Conservation (phyloP, 2,329 filamentous ascomycete genomes). For the Sporothrix brasiliensis region DNA sequence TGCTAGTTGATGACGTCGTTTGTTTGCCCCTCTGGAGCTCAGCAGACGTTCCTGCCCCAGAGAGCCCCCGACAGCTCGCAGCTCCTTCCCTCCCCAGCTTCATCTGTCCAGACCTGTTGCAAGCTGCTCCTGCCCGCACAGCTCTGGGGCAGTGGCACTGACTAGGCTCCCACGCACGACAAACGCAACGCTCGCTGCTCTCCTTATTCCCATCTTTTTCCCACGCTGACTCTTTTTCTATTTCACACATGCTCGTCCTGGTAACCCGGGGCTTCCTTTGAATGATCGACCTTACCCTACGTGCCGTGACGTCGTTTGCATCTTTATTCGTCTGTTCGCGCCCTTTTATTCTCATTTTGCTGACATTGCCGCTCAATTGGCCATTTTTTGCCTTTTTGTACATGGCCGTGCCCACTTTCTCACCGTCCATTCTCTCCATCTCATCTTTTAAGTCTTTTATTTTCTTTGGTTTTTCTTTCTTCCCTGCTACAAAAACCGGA, state of each 20-base stretch:
- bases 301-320: constrained; percentile 26
- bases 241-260: constrained; percentile 9
- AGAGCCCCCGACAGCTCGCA: not conserved
- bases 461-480: not conserved
- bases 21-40: constrained; percentile 17
- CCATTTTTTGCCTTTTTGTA: not conserved
- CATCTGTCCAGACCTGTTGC: not conserved
- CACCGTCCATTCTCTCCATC: constrained; percentile 3
- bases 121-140: not conserved
- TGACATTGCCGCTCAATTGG: constrained; percentile 27
- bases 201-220: not conserved
- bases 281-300: not conserved
- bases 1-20: constrained; percentile 29
- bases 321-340: not conserved
- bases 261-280: not conserved
- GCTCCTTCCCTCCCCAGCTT: constrained; percentile 17
- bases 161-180: not conserved
- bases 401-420: not conserved
- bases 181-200: not conserved
- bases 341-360: constrained; percentile 19
- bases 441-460: not conserved
- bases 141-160: not conserved
- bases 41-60: not conserved
- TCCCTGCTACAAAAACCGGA: constrained; percentile 16
- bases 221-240: not conserved